Evolutionary conservation across 106 monocot genomes (phyloP).

Genomic region (Dactylorhiza incarnata): DNA sequence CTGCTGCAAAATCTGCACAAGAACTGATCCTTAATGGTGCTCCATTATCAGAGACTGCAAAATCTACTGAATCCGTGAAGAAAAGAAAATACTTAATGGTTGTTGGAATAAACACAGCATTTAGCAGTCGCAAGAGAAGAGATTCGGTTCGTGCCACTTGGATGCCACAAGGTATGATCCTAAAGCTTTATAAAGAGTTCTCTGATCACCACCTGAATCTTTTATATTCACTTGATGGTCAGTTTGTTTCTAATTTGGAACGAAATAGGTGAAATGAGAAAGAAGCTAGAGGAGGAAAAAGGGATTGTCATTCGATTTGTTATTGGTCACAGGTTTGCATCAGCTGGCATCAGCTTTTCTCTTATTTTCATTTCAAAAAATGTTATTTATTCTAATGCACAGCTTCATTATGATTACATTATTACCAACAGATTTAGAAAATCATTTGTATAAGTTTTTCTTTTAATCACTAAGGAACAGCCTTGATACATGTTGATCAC

Average conservation of each 20-base stretch:
- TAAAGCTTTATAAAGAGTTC: background rate
- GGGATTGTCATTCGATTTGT: constrained; percentile 29
- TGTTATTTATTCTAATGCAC: no score
- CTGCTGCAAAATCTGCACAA: constrained; percentile 62
- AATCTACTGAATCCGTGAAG: constrained; percentile 18
- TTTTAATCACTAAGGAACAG: no score
- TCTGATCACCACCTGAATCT: background rate
- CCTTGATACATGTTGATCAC: no score
- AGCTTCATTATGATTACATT: no score
- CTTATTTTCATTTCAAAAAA: background rate
- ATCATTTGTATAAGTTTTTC: no score
- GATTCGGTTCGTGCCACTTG: constrained; percentile 91
- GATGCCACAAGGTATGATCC: constrained; percentile 80
- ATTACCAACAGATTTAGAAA: no score
- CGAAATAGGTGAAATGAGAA: constrained; percentile 40
- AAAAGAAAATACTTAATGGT: constrained; percentile 75
- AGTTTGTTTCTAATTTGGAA: background rate
- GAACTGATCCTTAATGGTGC: constrained; percentile 58
- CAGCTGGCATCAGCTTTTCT: background rate
- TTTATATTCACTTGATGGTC: background rate
- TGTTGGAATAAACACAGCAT: constrained; percentile 91
- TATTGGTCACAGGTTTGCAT: constrained; percentile 21
- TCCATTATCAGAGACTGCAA: constrained; percentile 41
- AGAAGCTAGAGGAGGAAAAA: constrained; percentile 29
- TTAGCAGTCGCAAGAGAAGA: constrained; percentile 91